Evolutionary conservation across 345 rosid species (phyloP).

Genomic region (Erysimum cheiranthoides): DNA sequence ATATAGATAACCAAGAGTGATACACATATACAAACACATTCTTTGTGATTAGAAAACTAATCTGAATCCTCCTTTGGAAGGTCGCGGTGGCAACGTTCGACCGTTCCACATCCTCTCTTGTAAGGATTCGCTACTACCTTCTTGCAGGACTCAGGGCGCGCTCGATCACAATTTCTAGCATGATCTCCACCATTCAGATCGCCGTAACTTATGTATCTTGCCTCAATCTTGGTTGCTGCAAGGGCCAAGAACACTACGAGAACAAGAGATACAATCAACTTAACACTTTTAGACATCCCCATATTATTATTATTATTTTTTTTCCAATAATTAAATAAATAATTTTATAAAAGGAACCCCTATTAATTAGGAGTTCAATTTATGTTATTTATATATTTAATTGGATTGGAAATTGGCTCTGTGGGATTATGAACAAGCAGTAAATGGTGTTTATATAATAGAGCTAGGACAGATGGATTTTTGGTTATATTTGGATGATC

Average conservation of each 20-base stretch:
- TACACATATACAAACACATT: neutral
- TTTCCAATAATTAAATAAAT: slow-evolving; percentile 8
- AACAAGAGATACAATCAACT: slow-evolving; percentile 15
- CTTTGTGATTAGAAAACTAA: too few relatives aligned
- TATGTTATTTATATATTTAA: slow-evolving; percentile 25
- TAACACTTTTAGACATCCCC: slow-evolving; percentile 32
- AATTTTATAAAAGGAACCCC: neutral
- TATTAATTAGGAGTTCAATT: slow-evolving; percentile 1
- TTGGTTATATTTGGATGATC: slow-evolving; percentile 14
- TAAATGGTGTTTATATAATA: slow-evolving; percentile 26
- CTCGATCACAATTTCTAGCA: neutral
- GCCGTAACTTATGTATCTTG: neutral
- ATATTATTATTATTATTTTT: neutral
- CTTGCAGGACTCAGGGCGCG: neutral
- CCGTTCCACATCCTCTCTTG: neutral
- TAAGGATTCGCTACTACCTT: slow-evolving; percentile 24
- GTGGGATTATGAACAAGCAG: neutral
- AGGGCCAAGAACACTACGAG: slow-evolving; percentile 26
- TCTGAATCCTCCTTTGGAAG: neutral
- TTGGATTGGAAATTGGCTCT: slow-evolving; percentile 2
- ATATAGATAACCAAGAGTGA: neutral
- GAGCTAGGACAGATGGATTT: neutral
- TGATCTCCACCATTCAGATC: neutral
- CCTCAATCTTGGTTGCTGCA: slow-evolving; percentile 18
- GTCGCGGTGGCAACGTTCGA: neutral